Base-by-base conservation (phyloP, 495 filamentous ascomycete species). In the Hypoxylon fragiforme region DNA sequence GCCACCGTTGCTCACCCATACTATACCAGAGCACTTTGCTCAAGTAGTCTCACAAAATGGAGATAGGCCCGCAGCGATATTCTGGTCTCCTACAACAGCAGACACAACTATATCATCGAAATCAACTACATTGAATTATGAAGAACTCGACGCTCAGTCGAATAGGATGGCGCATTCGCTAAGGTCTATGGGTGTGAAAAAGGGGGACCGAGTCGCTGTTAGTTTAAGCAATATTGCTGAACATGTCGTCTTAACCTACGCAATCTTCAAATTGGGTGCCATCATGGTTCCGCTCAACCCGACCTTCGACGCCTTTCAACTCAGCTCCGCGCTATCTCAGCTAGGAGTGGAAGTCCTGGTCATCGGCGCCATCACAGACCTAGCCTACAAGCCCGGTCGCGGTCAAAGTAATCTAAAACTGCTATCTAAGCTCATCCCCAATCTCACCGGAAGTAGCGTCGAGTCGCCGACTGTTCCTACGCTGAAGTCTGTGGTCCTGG, bases 251-350 rank as follows among this genome's bases (percentile, higher is more conserved):
- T 70, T 82, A 12, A 95, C 88, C 16, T 97, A 98, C 72, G 91
- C 91, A 3, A 56, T 95, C 15, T 95, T 94, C 70, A 97, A 98
- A 68, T 79, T 97, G 2, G 94, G 94, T 12, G 94, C 90, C 35
- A 85, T 97, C 40, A 74, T 97, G 49, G 92, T 95, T 1, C 94
- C 94, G 1, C 76, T 98, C 24, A 98, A 98, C 70, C 92, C 91
- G 2, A 88, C 84, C 0, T 98, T 97, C 78, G 96, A 91, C 62
- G 72, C 79, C 14, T 65, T 73, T 11, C 94, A 98, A 70, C 85
- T 97, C 7, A 74, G 84, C 12, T 73, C 90, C 1, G 94, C 91
- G 0, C 73, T 97, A 11, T 80, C 73, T 3, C 94, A 95, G 55
- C 83, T 98, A 1, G 76, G 78, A 7, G 81, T 86, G 11, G 81